Evolutionary conservation across 805 yeast genomes (phyloP), one percentile per base, ranked within the genome.

Genomic region (Saccharomycopsis lassenensis): DNA sequence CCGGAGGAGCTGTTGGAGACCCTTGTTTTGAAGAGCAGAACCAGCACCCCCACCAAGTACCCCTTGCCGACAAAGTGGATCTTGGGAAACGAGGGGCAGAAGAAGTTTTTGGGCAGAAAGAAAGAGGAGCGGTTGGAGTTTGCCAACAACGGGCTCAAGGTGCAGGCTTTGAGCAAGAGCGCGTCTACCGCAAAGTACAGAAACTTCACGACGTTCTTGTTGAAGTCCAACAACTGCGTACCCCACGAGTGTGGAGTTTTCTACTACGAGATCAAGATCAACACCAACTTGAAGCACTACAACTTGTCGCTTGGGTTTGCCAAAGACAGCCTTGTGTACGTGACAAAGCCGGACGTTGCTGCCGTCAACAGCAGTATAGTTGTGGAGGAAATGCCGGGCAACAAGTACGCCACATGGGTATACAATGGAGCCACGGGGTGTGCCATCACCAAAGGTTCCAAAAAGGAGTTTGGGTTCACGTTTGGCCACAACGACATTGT

Each of bases 401-500:
- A 58, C 20, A 75, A 69, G 31, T 47, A 49, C 15, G 55, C 61
- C n/a, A 56, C 69, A 2, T 71, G 68, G 61, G 74, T 73, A 0
- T 68, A 65, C 47, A 71, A 64, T 46, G 71, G 77, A 4, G 79
- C 77, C 0, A 51, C 55, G 16, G 55, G 62, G 10, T 49, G 52
- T 22, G 54, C 59, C 17, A 54, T 61, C 34, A 65, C 62, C 31
- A 48, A 48, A 17, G 59, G 61, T 8, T 52, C 59, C 3, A 55
- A 61, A 11, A 59, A 58, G 29, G 59, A 55, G 17, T 64, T 59
- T 34, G 63, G 63, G 2, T 63, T 67, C 27, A 57, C 52, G 21
- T 77, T 69, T 52, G 71, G 75, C 0, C 51, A 58, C 24, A 67
- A 67, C 16, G 95, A 85, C 54, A 62, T 70, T 2, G 66, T 87